Conservation (phyloP, 768 basidiomycete species). For the Fomitopsis serialis region DNA sequence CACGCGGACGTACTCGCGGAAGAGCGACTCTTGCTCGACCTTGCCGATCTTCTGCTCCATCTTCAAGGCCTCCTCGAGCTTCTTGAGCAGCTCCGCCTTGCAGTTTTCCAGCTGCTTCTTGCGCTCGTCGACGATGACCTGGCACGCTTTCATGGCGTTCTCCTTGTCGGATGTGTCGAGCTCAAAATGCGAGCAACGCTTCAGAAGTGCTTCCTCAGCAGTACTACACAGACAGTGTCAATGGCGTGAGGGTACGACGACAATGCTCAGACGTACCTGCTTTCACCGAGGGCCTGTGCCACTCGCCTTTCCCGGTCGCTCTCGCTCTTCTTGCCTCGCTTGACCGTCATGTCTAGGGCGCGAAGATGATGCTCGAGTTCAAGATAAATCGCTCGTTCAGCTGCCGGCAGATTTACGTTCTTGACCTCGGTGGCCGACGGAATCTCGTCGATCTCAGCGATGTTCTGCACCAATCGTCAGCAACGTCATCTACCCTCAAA, state of each 20-base stretch:
- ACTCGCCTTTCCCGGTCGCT: constrained; percentile 89
- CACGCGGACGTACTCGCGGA: constrained; percentile 71
- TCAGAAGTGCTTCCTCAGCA: constrained; percentile 89
- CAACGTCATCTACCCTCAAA: background rate
- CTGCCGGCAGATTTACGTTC: constrained; percentile 75
- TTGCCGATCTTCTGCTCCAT: constrained; percentile 66
- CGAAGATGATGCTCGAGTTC: constrained; percentile 92
- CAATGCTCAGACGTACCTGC: constrained; percentile 46
- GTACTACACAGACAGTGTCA: constrained; percentile 40
- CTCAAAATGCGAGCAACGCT: constrained; percentile 94
- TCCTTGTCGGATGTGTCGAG: constrained; percentile 59
- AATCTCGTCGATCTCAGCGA: constrained; percentile 96
- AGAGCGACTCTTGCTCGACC: constrained; percentile 66
- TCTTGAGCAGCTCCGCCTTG: constrained; percentile 61
- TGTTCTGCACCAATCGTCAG: constrained; percentile 49
- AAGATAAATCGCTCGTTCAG: constrained; percentile 90
- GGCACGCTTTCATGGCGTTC: constrained; percentile 88
- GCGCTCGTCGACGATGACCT: constrained; percentile 83
- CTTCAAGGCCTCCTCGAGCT: constrained; percentile 59
- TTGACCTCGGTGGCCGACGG: constrained; percentile 64
- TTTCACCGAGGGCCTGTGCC: constrained; percentile 81
- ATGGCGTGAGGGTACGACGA: constrained; percentile 1
- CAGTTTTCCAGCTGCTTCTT: constrained; percentile 76
- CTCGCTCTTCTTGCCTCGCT: constrained; percentile 57
- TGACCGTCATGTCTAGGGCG: constrained; percentile 80